Conservation (phyloP, 1,284 basidiomycete species). For the Rhodotorula mucilaginosa region DNA sequence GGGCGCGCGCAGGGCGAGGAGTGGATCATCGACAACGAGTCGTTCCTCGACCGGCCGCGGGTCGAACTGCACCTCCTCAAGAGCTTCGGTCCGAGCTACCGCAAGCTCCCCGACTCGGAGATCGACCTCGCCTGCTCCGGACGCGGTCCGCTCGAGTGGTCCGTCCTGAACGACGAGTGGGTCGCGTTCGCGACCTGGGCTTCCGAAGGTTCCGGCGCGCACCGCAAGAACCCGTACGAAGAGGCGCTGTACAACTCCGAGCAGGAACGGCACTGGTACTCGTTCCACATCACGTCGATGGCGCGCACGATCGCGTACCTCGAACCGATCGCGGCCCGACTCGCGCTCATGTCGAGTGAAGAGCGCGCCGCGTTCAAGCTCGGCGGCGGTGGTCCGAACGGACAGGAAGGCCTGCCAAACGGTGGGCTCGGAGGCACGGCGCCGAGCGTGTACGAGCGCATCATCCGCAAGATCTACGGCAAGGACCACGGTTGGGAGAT, state of each 20-base stretch:
- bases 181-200: slow-evolving; percentile 98
- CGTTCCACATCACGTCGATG: slow-evolving; percentile 39
- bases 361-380: slow-evolving; percentile 81
- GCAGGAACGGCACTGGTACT: slow-evolving; percentile 69
- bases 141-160: slow-evolving; percentile 90
- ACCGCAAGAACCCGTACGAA: slow-evolving; percentile 97
- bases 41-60: slow-evolving; percentile 43
- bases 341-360: slow-evolving; percentile 84
- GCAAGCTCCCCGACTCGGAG: slow-evolving; percentile 83
- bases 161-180: slow-evolving; percentile 94
- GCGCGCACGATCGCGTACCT: slow-evolving; percentile 32
- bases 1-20: slow-evolving; percentile 56
- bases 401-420: not conserved
- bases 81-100: slow-evolving; percentile 80
- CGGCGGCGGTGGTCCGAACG: slow-evolving; percentile 54
- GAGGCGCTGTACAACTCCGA: slow-evolving; percentile 94
- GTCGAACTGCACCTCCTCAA: slow-evolving; percentile 37
- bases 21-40: slow-evolving; percentile 54
- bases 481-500: slow-evolving; percentile 78
- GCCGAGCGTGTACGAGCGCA: slow-evolving; percentile 85
- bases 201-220: slow-evolving; percentile 73
- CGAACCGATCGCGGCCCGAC: slow-evolving; percentile 54
- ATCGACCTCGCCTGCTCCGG: slow-evolving; percentile 88
- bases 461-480: slow-evolving; percentile 93
- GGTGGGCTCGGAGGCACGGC: slow-evolving; percentile 81